Evolutionary conservation across 345 rosid genomes (phyloP), one percentile per base, ranked within the genome.

Genomic region (Hibiscus trionum): DNA sequence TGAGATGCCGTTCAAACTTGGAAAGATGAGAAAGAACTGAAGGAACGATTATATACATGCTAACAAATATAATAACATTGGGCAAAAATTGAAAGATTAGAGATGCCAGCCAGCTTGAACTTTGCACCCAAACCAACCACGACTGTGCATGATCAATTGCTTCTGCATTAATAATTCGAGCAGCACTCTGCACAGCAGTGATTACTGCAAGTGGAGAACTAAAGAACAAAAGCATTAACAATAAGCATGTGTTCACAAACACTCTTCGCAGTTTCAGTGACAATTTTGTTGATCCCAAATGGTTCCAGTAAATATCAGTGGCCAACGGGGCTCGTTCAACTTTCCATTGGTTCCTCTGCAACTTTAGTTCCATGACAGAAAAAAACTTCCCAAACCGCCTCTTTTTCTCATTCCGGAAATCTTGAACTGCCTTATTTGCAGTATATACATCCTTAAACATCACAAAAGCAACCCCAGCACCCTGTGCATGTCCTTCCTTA

Each of bases 321-420:
- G 99, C 98, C 79, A 92, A 79, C 0, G 98, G 97, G 8, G 99
- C 98, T 81, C 98, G 85, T 58, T 92, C 98, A 4, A 95, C 98
- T 85, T 88, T 95, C 99, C 99, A 95, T 63, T 90, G 97, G 82
- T 92, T 95, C 83, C 97, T 90, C 81, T 89, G 98, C 35, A 95
- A 78, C 77, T 90, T 83, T 73, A 95, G 80, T 79, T 92, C 99
- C 80, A 84, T 81, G 11, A 92, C 82, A 44, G 97, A 89, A 80
- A 90, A 90, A 80, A 95, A 95, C 76, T 90, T 92, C 21, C 99
- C 99, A 14, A 85, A 80, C 29, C 88, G 86, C 85, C 90, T 84
- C 74, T 83, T 88, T 85, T 82, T 87, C 85, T 92, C 98, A 27
- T 83, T 88, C 76, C 82, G 58, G 60, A 92, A 90, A 79, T 92